These are phyloP conservation scores for Hypomontagnella monticulosa DNA, from an alignment of 495 filamentous ascomycete genomes.

Conservation along the genomic window DNA sequence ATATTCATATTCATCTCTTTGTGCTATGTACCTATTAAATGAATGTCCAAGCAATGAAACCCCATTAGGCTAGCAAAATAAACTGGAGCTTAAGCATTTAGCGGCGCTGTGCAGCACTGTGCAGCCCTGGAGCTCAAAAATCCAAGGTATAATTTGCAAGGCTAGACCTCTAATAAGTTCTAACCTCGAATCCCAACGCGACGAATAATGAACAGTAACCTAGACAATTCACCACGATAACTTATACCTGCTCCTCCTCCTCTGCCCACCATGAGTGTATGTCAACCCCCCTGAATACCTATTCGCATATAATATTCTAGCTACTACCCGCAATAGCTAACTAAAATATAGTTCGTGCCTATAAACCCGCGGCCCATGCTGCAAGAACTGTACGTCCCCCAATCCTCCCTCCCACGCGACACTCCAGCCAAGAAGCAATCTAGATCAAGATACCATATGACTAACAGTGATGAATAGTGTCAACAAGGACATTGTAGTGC, in stretches of 20 bases:
- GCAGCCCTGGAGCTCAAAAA: conserved; percentile 23
- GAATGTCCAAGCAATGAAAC: not conserved
- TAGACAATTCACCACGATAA: conserved; percentile 18
- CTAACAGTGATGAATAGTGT: conserved; percentile 63
- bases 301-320: not conserved
- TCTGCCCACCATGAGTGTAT: conserved; percentile 44
- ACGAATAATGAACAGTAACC: no score
- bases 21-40: no score
- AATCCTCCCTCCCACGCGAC: conserved; percentile 1
- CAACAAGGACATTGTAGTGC: conserved; percentile 87
- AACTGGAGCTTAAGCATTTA: conserved; percentile 17
- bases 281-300: not conserved
- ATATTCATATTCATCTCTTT: no score
- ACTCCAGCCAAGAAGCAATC: conserved; percentile 11
- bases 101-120: no score
- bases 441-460: no score
- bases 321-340: conserved; percentile 10
- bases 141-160: conserved; percentile 14
- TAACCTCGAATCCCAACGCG: conserved; percentile 1
- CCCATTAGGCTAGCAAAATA: conserved; percentile 19
- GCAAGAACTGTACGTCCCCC: conserved; percentile 76
- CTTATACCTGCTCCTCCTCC: conserved; percentile 5
- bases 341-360: conserved; percentile 71
- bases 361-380: conserved; percentile 92
- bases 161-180: no score